Percentiles rank a stretch among this genome's conserved stretches.
Evolutionary conservation across 1,284 basidiomycete species (phyloP).

Genomic region (Peniophora sp.): DNA sequence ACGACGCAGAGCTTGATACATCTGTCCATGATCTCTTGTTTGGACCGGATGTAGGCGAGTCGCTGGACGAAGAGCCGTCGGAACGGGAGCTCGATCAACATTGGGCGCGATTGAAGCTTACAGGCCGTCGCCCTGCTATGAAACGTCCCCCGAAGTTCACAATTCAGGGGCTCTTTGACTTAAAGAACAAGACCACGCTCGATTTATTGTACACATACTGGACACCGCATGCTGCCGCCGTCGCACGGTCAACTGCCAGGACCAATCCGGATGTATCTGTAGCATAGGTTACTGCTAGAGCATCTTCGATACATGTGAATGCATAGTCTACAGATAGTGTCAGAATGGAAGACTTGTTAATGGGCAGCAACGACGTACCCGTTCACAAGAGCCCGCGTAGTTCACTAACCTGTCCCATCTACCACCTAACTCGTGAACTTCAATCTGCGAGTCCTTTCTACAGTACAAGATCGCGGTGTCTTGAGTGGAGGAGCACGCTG

Average conservation of each 20-base stretch:
- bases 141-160: neutral
- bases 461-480: too few species aligned
- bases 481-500: too few species aligned
- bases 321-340: too few species aligned
- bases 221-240: neutral
- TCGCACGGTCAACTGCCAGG: neutral
- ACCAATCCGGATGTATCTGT: neutral
- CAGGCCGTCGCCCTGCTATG: neutral
- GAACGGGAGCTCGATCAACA: neutral
- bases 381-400: neutral
- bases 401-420: too few species aligned
- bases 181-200: neutral
- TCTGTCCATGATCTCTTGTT: neutral
- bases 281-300: neutral
- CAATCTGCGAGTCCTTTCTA: too few species aligned
- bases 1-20: neutral
- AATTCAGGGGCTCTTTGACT: neutral
- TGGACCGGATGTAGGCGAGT: neutral
- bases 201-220: neutral
- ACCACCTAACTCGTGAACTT: too few species aligned
- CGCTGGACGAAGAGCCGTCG: neutral
- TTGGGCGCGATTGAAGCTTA: neutral
- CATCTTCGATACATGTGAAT: neutral
- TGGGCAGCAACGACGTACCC: neutral
- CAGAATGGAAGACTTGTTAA: neutral